phyloP scores from a whole-genome alignment of 2,329 filamentous ascomycete species.

The Elsinoe ampelina region DNA sequence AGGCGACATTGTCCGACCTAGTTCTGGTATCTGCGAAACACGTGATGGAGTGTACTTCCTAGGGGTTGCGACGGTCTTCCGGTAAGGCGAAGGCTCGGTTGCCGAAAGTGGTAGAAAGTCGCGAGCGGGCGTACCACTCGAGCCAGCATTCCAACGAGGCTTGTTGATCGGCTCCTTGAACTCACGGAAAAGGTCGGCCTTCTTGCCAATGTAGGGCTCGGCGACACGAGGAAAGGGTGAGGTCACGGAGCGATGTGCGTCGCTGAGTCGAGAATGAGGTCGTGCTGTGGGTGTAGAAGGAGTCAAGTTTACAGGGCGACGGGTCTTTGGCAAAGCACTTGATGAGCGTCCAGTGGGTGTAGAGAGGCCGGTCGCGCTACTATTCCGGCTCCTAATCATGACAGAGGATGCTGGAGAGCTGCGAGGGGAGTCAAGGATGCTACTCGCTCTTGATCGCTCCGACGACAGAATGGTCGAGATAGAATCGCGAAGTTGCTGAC shows the following conservation, averaged over 20 bases:
- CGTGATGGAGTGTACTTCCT: conserved; percentile 12
- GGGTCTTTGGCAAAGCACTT: not conserved
- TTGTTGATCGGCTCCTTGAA: conserved; percentile 40
- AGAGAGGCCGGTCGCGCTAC: conserved; percentile 36
- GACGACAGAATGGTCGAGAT: conserved; percentile 86
- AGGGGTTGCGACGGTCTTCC: conserved; percentile 21
- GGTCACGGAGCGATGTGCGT: conserved; percentile 2
- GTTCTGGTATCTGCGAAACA: not conserved
- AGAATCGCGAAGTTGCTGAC: conserved; percentile 77
- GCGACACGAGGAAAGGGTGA: conserved; percentile 6
- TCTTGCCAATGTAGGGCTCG: conserved; percentile 14
- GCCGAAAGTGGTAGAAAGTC: conserved; percentile 27
- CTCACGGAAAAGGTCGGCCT: conserved; percentile 30
- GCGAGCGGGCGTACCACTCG: conserved; percentile 41
- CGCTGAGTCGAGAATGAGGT: conserved; percentile 14
- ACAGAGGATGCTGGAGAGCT: conserved; percentile 54
- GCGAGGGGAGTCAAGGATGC: conserved; percentile 52
- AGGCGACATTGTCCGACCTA: not conserved
- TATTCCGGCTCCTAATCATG: conserved; percentile 41
- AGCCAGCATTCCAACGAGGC: conserved; percentile 64
- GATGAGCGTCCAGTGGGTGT: conserved; percentile 30
- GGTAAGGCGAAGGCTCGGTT: conserved; percentile 27
- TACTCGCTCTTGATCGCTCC: conserved; percentile 62
- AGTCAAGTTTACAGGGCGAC: conserved; percentile 1
- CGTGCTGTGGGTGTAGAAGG: conserved; percentile 12